Conservation (phyloP, 148 eudicot genomes). For the Rhododendron henanense region DNA sequence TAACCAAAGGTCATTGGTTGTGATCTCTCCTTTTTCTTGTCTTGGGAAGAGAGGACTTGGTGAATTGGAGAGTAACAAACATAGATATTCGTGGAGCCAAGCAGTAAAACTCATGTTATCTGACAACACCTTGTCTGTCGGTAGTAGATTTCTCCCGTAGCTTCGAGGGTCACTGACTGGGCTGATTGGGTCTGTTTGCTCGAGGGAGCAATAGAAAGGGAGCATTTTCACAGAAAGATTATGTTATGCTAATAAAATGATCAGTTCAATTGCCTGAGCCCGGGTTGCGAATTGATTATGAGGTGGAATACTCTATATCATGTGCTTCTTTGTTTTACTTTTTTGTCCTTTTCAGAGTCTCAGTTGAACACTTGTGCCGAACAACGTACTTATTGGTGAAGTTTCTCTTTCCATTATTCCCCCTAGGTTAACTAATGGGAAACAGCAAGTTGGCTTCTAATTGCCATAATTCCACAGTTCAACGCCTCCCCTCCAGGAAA, state of each 20-base stretch:
- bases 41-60: not conserved
- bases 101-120: not conserved
- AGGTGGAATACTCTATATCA: not conserved
- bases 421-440: not conserved
- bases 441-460: not conserved
- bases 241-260: not conserved
- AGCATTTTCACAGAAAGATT: not conserved
- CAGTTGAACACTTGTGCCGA: not conserved
- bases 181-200: not conserved
- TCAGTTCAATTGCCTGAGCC: not conserved
- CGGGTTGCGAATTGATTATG: not conserved
- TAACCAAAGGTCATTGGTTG: not conserved
- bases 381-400: not conserved
- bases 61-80: not conserved
- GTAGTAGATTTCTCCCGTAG: not conserved
- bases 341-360: conserved; percentile 1
- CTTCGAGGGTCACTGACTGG: not conserved
- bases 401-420: not conserved
- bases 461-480: not conserved
- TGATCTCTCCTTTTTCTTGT: not conserved
- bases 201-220: not conserved
- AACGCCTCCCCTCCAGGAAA: not conserved
- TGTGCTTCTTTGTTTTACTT: not conserved
- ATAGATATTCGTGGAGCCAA: not conserved
- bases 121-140: not conserved